Conservation (phyloP, 2,329 filamentous ascomycete species). For the Ploettnerulaceae sp. region DNA sequence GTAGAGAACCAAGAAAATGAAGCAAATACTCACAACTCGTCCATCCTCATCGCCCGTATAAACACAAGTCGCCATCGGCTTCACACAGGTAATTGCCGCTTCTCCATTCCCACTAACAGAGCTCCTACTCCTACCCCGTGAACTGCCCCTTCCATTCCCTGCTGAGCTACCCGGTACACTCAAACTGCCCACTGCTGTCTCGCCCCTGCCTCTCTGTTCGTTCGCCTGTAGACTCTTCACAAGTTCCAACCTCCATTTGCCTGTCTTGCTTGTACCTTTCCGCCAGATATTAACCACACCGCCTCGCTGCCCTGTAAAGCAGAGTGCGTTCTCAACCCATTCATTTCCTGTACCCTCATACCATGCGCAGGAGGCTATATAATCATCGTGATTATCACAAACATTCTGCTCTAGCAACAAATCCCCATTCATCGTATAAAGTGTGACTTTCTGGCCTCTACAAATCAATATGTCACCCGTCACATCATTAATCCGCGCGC, state of each 20-base stretch:
- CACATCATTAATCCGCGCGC: slow-evolving; percentile 82
- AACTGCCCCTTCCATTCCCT: slow-evolving; percentile 21
- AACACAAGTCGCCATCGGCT: slow-evolving; percentile 74
- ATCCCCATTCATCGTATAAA: slow-evolving; percentile 87
- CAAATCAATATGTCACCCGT: slow-evolving; percentile 87
- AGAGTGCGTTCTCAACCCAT: slow-evolving; percentile 79
- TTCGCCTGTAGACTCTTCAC: slow-evolving; percentile 78
- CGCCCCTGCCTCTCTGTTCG: slow-evolving; percentile 53
- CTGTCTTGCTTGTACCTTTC: slow-evolving; percentile 41
- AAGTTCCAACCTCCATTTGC: slow-evolving; percentile 59
- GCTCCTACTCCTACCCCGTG: slow-evolving; percentile 8
- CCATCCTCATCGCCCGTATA: slow-evolving; percentile 96
- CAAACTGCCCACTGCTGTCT: slow-evolving; percentile 25
- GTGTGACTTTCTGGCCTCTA: slow-evolving; percentile 64
- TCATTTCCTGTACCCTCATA: slow-evolving; percentile 92
- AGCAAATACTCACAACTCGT: slow-evolving; percentile 63
- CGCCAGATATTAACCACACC: slow-evolving; percentile 80
- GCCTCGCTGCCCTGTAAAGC: slow-evolving; percentile 83
- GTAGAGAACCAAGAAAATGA: background rate
- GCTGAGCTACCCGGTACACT: slow-evolving; percentile 12
- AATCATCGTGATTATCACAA: slow-evolving; percentile 67
- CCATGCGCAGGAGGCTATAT: slow-evolving; percentile 77
- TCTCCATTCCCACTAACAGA: slow-evolving; percentile 41
- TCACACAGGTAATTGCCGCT: slow-evolving; percentile 78
- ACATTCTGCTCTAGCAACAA: slow-evolving; percentile 78